Percentiles rank a stretch among this genome's conserved stretches.
Conservation (phyloP, 2,329 filamentous ascomycete species). For the Sporothrix globosa region DNA sequence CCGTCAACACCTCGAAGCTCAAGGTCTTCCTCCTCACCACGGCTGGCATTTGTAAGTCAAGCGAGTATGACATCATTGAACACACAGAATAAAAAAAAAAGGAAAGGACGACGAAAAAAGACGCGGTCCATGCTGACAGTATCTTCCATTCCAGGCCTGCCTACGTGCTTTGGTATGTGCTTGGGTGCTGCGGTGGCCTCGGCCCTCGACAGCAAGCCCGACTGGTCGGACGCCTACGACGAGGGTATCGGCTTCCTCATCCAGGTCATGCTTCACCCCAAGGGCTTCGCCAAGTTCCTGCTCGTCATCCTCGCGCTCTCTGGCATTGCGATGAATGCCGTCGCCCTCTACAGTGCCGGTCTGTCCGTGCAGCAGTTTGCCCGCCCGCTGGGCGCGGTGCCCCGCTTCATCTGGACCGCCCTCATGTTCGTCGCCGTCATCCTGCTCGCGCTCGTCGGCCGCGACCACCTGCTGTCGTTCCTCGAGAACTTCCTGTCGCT, state of each 20-base stretch:
- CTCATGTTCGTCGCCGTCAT: slow-evolving; percentile 52
- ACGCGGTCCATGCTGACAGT: too few species aligned
- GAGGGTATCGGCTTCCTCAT: slow-evolving; percentile 61
- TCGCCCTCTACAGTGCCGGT: slow-evolving; percentile 49
- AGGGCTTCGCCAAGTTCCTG: slow-evolving; percentile 65
- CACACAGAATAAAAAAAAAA: too few species aligned
- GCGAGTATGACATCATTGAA: too few species aligned
- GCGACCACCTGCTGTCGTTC: slow-evolving; percentile 49
- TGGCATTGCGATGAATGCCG: slow-evolving; percentile 53
- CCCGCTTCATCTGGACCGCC: slow-evolving; percentile 54
- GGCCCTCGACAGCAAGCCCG: slow-evolving; percentile 57
- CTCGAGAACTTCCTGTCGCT: slow-evolving; percentile 54
- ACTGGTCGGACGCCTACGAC: slow-evolving; percentile 59
- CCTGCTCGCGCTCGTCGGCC: slow-evolving; percentile 49
- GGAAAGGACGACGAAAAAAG: neutral
- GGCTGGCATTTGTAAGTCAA: slow-evolving; percentile 47
- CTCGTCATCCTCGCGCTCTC: slow-evolving; percentile 61
- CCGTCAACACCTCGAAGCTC: slow-evolving; percentile 49
- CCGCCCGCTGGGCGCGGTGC: slow-evolving; percentile 48
- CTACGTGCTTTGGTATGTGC: slow-evolving; percentile 59
- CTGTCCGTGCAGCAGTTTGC: slow-evolving; percentile 49
- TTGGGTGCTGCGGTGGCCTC: slow-evolving; percentile 66
- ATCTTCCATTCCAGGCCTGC: slow-evolving; percentile 41
- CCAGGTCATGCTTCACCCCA: slow-evolving; percentile 60
- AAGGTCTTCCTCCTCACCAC: slow-evolving; percentile 55